phyloP scores from a whole-genome alignment of 2,329 filamentous ascomycete species.

The Ophiocordyceps camponoti-saundersi region DNA sequence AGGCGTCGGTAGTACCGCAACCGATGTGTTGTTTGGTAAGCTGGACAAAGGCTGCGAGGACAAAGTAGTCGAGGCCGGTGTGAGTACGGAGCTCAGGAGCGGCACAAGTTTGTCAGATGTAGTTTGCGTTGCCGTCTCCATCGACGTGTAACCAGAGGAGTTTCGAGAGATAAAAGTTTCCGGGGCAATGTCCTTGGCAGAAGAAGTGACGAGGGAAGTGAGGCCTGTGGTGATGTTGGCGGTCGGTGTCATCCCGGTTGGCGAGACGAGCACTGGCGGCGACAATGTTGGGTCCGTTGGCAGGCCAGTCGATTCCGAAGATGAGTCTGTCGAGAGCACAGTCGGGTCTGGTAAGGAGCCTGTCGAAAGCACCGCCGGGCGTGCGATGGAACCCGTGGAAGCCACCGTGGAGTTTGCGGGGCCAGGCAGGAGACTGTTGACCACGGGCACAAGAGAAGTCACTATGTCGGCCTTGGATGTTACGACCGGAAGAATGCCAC shows the following conservation, averaged over 20 bases:
- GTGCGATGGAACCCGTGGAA: background rate
- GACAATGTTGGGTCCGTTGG: background rate
- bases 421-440: slow-evolving; percentile 6
- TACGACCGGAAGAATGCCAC: background rate
- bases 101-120: background rate
- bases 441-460: slow-evolving; percentile 8
- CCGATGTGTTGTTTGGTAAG: background rate
- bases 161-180: background rate
- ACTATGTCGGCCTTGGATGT: slow-evolving; percentile 5
- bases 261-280: background rate
- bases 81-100: background rate
- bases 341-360: background rate
- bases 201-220: background rate
- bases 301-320: too few relatives aligned
- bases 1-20: background rate
- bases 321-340: background rate
- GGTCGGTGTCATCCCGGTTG: background rate
- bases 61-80: background rate
- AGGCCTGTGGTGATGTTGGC: background rate
- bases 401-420: slow-evolving; percentile 2
- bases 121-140: background rate
- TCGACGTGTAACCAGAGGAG: background rate
- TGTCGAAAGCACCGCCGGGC: background rate
- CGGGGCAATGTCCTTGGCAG: background rate
- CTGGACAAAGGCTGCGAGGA: background rate